Evolutionary conservation across 345 rosid genomes (phyloP).

Genomic region (Cardamine chenopodiifolia): DNA sequence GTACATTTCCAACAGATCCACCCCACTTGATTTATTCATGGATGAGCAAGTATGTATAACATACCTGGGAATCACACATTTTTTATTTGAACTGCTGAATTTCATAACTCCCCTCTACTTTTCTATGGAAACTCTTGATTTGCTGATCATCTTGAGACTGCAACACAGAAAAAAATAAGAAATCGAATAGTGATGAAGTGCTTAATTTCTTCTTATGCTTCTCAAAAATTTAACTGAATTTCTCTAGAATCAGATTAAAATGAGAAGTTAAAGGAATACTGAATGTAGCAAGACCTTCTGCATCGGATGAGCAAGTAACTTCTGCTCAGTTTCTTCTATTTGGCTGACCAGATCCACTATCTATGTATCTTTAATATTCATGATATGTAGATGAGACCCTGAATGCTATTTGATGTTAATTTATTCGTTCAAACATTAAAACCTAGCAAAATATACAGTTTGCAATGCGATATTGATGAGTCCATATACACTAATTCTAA

Average conservation of each 20-base stretch:
- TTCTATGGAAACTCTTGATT: slow-evolving; percentile 72
- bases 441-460: slow-evolving; percentile 5
- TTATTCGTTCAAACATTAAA: not conserved
- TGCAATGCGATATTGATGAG: slow-evolving; percentile 14
- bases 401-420: not conserved
- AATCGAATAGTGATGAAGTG: not conserved
- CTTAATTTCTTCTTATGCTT: slow-evolving; percentile 5
- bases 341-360: slow-evolving; percentile 79
- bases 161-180: slow-evolving; percentile 29
- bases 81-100: slow-evolving; percentile 91
- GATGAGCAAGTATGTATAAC: slow-evolving; percentile 52
- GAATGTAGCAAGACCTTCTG: slow-evolving; percentile 66
- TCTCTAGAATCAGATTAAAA: slow-evolving; percentile 5
- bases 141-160: slow-evolving; percentile 90
- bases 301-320: slow-evolving; percentile 80
- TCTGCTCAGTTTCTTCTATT: slow-evolving; percentile 82
- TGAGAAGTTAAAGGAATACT: not conserved
- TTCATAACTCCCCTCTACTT: slow-evolving; percentile 94
- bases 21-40: slow-evolving; percentile 10
- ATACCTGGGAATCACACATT: slow-evolving; percentile 99
- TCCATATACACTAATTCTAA: not conserved
- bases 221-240: not conserved
- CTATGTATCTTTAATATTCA: slow-evolving; percentile 91
- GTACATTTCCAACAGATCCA: no score
- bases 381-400: slow-evolving; percentile 64